phyloP scores from a whole-genome alignment of 1,284 basidiomycete species.

The Wallemia hederae region DNA sequence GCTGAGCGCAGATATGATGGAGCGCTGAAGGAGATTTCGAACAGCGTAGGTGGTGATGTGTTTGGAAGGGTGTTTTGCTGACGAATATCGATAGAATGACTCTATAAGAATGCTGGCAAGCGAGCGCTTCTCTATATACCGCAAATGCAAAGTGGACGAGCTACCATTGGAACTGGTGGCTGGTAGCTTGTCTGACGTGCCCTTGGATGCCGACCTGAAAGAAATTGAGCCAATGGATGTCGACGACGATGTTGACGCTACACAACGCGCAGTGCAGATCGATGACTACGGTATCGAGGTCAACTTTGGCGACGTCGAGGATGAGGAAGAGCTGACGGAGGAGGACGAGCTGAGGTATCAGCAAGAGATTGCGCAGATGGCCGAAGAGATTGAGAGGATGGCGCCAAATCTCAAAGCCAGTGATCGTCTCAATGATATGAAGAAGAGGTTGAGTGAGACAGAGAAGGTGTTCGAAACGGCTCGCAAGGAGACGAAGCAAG shows the following conservation, averaged over 20 bases:
- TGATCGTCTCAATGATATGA: conserved; percentile 76
- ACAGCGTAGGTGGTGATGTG: conserved; percentile 24
- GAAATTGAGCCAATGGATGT: conserved; percentile 40
- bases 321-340: conserved; percentile 45
- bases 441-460: conserved; percentile 26
- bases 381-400: conserved; percentile 66
- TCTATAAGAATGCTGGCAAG: conserved; percentile 68
- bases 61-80: conserved; percentile 4
- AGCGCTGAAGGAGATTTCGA: conserved; percentile 62
- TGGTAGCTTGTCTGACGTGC: conserved; percentile 57
- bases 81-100: conserved; percentile 34
- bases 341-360: conserved; percentile 47
- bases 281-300: conserved; percentile 72
- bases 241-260: conserved; percentile 48
- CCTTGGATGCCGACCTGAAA: conserved; percentile 49
- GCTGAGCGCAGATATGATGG: conserved; percentile 24
- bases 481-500: conserved; percentile 48
- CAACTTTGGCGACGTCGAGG: conserved; percentile 48
- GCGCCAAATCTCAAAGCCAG: conserved; percentile 91
- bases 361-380: conserved; percentile 38
- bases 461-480: conserved; percentile 26
- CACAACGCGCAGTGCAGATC: conserved; percentile 37
- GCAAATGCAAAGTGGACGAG: conserved; percentile 78
- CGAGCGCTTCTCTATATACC: conserved; percentile 61
- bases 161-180: conserved; percentile 47